These are phyloP conservation scores for Luffa acutangula DNA, from an alignment of 306 rosid species.

Conservation along the genomic window DNA sequence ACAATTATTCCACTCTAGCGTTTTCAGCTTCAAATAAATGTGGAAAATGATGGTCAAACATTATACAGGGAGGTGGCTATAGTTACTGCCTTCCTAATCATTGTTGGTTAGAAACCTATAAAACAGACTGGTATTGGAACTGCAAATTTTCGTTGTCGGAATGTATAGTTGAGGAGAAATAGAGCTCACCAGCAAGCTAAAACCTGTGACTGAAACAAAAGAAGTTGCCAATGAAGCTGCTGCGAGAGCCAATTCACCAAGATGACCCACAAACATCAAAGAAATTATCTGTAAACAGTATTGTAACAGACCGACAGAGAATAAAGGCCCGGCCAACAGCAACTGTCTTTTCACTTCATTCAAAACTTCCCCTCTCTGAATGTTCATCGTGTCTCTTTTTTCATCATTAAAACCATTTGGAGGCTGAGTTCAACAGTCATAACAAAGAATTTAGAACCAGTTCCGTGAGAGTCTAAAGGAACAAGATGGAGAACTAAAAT, in stretches of 20 bases:
- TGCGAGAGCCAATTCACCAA: slow-evolving; percentile 23
- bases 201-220: slow-evolving; percentile 20
- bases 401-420: not conserved
- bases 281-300: slow-evolving; percentile 19
- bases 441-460: not conserved
- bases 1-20: no score
- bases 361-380: not conserved
- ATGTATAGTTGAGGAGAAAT: not conserved
- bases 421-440: not conserved
- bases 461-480: not conserved
- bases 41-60: not conserved
- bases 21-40: not conserved
- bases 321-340: slow-evolving; percentile 22
- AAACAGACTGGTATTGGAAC: not conserved
- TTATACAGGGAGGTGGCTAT: not conserved
- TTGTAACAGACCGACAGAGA: slow-evolving; percentile 14
- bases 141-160: not conserved
- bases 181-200: slow-evolving; percentile 15
- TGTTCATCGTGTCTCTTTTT: not conserved
- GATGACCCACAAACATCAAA: not conserved
- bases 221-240: slow-evolving; percentile 23
- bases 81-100: no score
- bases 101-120: no score
- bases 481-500: not conserved
- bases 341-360: slow-evolving; percentile 20